Conservation (phyloP, 805 yeast species). For the Barnettozyma pratensis region DNA sequence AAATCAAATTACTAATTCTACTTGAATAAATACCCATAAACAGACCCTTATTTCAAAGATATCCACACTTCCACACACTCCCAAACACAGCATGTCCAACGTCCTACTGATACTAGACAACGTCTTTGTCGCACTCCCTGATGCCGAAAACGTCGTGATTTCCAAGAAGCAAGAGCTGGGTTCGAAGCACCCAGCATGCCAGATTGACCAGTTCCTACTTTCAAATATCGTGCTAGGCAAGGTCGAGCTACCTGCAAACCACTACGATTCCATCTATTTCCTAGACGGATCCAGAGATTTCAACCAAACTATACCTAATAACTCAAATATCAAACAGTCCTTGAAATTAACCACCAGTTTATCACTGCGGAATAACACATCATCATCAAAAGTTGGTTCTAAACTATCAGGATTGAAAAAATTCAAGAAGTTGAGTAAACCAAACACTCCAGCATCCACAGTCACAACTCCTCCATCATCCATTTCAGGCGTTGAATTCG, state of each 20-base stretch:
- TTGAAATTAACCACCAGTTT: constrained; percentile 9
- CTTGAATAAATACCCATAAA: neutral
- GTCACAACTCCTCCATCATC: neutral
- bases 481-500: neutral
- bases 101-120: constrained; percentile 23
- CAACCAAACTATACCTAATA: constrained; percentile 22
- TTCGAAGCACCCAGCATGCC: constrained; percentile 7
- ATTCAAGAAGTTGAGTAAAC: constrained; percentile 21
- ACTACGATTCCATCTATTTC: constrained; percentile 24
- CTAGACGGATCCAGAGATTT: constrained; percentile 17
- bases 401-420: constrained; percentile 24
- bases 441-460: constrained; percentile 1
- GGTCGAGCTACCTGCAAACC: constrained; percentile 14
- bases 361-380: constrained; percentile 8
- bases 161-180: constrained; percentile 16
- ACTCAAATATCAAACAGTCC: constrained; percentile 19
- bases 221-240: constrained; percentile 24
- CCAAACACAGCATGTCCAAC: constrained; percentile 12
- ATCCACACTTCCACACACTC: neutral
- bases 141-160: constrained; percentile 17
- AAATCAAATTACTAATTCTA: neutral
- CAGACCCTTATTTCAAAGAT: neutral
- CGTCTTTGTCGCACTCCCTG: constrained; percentile 19
- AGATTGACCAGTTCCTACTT: constrained; percentile 22
- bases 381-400: constrained; percentile 14